phyloP scores from a whole-genome alignment of 1,284 basidiomycete species.

The Moniliophthora roreri region DNA sequence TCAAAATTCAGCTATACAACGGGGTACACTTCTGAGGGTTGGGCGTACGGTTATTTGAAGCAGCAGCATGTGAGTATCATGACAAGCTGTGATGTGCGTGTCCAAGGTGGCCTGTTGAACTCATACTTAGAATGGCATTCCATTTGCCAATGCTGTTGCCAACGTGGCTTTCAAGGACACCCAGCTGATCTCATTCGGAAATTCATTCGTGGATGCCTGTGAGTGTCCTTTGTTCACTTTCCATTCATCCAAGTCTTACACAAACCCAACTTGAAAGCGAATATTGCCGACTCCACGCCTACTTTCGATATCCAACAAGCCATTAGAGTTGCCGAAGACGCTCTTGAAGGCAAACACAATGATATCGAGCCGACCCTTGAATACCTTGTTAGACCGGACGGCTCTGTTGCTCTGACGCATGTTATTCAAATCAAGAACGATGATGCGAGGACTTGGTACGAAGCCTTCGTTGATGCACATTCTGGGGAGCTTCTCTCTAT shows the following conservation, averaged over 20 bases:
- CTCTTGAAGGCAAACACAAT: slow-evolving; percentile 42
- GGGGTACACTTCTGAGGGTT: too few species aligned
- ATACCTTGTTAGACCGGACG: slow-evolving; percentile 45
- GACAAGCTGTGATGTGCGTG: too few species aligned
- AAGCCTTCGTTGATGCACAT: slow-evolving; percentile 63
- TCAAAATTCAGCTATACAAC: too few species aligned
- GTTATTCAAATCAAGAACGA: slow-evolving; percentile 59
- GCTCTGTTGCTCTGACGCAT: slow-evolving; percentile 49
- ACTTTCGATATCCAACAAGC: slow-evolving; percentile 35
- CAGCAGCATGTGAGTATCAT: too few species aligned
- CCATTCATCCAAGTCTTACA: neutral
- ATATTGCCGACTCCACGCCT: slow-evolving; percentile 37
- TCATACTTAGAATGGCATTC: slow-evolving; percentile 37
- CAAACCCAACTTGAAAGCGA: slow-evolving; percentile 24
- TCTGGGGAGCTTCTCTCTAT: slow-evolving; percentile 50
- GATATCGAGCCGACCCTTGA: slow-evolving; percentile 41
- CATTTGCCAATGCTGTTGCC: slow-evolving; percentile 47
- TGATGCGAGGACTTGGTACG: slow-evolving; percentile 54
- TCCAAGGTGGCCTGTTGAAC: neutral
- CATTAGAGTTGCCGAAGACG: slow-evolving; percentile 37
- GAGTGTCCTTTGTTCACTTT: slow-evolving; percentile 20
- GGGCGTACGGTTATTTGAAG: too few species aligned
- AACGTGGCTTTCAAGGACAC: slow-evolving; percentile 43
- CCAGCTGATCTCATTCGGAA: slow-evolving; percentile 45
- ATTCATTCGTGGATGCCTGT: slow-evolving; percentile 50